A percentile compares a stretch with the other conserved stretches of the same genome.
These are phyloP conservation scores for Tetrahymena malaccensis DNA, from an alignment of 73 alveolate species.

Conservation along the genomic window DNA sequence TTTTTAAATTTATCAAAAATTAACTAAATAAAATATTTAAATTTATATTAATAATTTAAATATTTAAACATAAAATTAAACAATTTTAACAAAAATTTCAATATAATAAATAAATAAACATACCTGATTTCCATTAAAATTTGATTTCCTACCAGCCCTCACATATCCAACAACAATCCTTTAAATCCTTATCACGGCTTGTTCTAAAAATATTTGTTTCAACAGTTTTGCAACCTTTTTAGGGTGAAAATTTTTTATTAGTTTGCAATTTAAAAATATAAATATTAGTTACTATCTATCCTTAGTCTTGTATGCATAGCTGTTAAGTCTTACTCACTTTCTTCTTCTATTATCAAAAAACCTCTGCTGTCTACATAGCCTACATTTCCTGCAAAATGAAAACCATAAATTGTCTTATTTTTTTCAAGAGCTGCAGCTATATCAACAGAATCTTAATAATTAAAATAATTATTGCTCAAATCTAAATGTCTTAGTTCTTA, in stretches of 20 bases:
- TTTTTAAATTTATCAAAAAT: no score
- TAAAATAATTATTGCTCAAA: conserved; percentile 23
- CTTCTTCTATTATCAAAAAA: conserved; percentile 7
- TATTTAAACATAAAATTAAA: no score
- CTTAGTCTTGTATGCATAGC: conserved; percentile 30
- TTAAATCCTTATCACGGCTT: background rate
- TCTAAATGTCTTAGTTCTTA: conserved; percentile 39
- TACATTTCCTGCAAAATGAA: conserved; percentile 49
- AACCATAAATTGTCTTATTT: conserved; percentile 45
- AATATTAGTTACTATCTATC: background rate
- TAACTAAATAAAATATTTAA: no score
- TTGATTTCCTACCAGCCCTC: conserved; percentile 70
- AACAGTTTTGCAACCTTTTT: conserved; percentile 6
- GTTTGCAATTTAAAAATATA: background rate
- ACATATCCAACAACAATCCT: conserved; percentile 78
- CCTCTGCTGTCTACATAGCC: conserved; percentile 53
- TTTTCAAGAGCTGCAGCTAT: conserved; percentile 42
- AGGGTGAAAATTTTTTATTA: background rate
- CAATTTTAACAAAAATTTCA: no score
- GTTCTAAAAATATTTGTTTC: conserved; percentile 11
- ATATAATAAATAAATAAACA: background rate
- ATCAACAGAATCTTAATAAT: conserved; percentile 13
- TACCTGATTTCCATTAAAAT: conserved; percentile 52
- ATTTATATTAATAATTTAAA: no score
- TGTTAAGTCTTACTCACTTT: background rate